Evolutionary conservation across 495 filamentous ascomycete genomes (phyloP).

Genomic region (Podospora fimiseda): DNA sequence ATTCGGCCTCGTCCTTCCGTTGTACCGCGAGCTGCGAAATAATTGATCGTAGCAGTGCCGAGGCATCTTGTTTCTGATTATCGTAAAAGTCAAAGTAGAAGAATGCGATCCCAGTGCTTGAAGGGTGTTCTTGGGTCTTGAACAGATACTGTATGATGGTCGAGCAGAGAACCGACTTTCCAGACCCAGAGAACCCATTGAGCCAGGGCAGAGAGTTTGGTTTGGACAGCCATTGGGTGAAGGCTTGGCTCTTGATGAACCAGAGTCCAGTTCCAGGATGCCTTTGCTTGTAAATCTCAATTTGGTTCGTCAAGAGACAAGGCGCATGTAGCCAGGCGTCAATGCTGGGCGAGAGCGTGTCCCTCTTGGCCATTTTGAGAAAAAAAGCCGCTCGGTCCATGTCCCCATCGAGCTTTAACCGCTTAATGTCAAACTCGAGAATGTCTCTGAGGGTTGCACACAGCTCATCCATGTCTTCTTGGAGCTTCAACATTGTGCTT

Average conservation of each 20-base stretch:
- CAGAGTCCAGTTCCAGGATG: conserved; percentile 5
- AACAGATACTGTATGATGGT: conserved; percentile 3
- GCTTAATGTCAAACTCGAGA: no score
- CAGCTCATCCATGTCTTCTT: no score
- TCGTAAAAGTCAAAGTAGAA: conserved; percentile 11
- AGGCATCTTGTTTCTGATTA: conserved; percentile 1
- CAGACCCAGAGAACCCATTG: conserved; percentile 4
- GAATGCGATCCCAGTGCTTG: conserved; percentile 1
- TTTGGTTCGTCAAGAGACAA: conserved; percentile 2
- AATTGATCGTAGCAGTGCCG: neutral
- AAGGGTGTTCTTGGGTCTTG: neutral
- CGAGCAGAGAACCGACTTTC: conserved; percentile 8
- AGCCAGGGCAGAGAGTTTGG: conserved; percentile 3
- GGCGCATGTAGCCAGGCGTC: neutral
- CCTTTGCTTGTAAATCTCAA: conserved; percentile 5
- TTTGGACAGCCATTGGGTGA: neutral
- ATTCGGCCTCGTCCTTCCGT: neutral
- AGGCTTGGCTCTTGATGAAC: neutral
- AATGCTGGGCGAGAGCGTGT: no score
- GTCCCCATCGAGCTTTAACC: no score
- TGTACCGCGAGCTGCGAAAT: conserved; percentile 1
- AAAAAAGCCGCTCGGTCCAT: no score
- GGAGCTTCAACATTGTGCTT: no score
- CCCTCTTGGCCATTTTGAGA: no score
- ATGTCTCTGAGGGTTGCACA: no score